Conservation (phyloP, 192 early-diverging fungal genomes). For the Dissophora ornata region DNA sequence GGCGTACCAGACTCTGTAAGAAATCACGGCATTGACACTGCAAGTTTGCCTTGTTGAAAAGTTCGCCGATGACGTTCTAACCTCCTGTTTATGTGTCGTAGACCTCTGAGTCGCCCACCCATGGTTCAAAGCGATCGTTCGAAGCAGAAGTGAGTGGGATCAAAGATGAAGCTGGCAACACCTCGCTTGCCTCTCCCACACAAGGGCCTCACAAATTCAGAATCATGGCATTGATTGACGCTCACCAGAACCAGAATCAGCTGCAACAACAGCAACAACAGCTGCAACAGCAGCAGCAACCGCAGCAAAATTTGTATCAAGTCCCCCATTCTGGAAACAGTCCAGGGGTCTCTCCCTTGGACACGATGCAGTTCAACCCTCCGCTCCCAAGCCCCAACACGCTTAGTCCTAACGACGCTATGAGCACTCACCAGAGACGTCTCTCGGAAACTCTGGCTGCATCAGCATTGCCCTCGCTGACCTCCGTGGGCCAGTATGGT, state of each 20-base stretch:
- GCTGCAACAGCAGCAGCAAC: constrained; percentile 18
- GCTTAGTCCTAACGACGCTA: constrained; percentile 33
- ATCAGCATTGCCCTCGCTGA: constrained; percentile 1
- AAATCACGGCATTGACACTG: neutral
- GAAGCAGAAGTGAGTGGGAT: constrained; percentile 14
- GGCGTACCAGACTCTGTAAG: constrained; percentile 38
- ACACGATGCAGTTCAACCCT: neutral
- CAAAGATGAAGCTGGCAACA: neutral
- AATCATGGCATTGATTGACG: constrained; percentile 53
- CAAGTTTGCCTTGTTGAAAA: no score
- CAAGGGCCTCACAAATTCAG: constrained; percentile 51
- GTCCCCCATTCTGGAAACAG: neutral
- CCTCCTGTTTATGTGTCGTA: constrained; percentile 2
- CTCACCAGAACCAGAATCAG: constrained; percentile 37
- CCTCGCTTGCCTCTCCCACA: constrained; percentile 23
- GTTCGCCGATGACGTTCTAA: neutral
- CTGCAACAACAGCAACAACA: constrained; percentile 14
- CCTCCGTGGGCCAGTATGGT: neutral
- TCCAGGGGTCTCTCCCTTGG: constrained; percentile 7
- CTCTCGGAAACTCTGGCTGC: constrained; percentile 23
- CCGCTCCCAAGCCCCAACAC: constrained; percentile 31
- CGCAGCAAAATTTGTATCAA: neutral
- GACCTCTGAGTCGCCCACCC: constrained; percentile 29
- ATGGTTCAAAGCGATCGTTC: constrained; percentile 43
- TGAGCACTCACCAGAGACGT: constrained; percentile 23